phyloP scores from a whole-genome alignment of 2,329 filamentous ascomycete genomes.

The Paracorniculantispora psalliotae region DNA sequence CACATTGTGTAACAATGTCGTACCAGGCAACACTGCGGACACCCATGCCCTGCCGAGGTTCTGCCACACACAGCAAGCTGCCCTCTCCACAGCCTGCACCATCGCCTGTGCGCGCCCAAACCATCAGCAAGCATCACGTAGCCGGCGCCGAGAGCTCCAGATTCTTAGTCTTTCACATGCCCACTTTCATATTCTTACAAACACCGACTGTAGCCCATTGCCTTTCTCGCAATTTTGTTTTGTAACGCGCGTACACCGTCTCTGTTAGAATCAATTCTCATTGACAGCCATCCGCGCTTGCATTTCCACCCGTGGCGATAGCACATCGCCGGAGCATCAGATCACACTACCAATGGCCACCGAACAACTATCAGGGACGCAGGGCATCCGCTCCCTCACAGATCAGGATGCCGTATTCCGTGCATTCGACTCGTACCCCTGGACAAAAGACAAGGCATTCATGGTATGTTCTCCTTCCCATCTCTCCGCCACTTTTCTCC shows the following conservation, averaged over 20 bases:
- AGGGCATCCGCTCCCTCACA: slow-evolving; percentile 35
- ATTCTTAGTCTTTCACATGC: neutral
- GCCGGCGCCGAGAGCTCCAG: neutral
- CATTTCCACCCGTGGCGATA: neutral
- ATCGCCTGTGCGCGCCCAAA: neutral
- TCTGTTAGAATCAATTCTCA: neutral
- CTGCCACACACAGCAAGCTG: neutral
- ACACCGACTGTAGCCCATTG: neutral
- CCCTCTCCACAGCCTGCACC: neutral
- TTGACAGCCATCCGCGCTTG: neutral
- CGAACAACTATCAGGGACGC: slow-evolving; percentile 27
- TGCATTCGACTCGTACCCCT: slow-evolving; percentile 62
- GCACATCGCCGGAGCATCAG: neutral
- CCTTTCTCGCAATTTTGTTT: neutral
- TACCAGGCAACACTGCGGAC: too few species aligned
- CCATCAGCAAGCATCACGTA: neutral
- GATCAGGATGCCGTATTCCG: slow-evolving; percentile 45
- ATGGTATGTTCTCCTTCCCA: slow-evolving; percentile 42
- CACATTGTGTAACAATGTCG: too few species aligned
- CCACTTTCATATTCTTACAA: neutral
- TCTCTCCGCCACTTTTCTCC: neutral
- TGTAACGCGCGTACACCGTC: neutral
- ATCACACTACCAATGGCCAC: slow-evolving; percentile 15
- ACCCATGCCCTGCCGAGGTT: slow-evolving; percentile 19
- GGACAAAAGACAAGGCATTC: slow-evolving; percentile 63